Base-by-base conservation (phyloP, 108 stramenopile species). In the Cyclotella baltica region DNA sequence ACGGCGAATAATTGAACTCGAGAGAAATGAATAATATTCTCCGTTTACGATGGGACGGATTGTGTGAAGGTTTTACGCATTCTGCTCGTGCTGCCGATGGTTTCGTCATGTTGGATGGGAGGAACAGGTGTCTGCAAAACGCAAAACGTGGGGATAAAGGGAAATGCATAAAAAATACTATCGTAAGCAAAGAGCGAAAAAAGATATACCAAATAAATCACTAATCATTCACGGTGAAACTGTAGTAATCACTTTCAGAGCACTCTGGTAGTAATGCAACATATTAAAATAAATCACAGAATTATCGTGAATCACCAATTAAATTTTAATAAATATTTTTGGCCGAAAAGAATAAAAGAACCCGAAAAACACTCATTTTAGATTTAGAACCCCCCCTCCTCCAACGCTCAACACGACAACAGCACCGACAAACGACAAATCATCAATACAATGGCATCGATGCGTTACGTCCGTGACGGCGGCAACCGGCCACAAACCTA, bases 1-100 rank as follows among this genome's bases (percentile, higher is more conserved):
- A 76, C 40, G 76, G 52, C 1, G 61, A 62, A 36, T 36, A 62
- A 62, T 62, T 62, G 61, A 62, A 62, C 31, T 62, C 61, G 1
- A 62, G 34, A 18, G 61, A 62, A 36, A 62, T 34, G 61, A 62
- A 62, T 35, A 62, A 22, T 34, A 62, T 62, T 15, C 33, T 1
- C 22, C 61, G 55, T 55, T 55, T 55, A 6, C 6, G 47, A 48
- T 48, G 18, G 4, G 55, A 22, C 22, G 55, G 25, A 55, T 27
- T 1, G 20, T n/a, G 11, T 1, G n/a, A n/a, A 25, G 55, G 1
- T 55, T 55, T n/a, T 22, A 55, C 10, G 20, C 23, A 2, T 55
- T 25, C 22, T 0, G 20, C 1, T 23, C 23, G 55, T 55, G 55
- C 4, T 11, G 55, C 10, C 2, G 55, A 27, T 3, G 55, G 25